Percentiles rank a stretch among this genome's conserved stretches.
phyloP scores from a whole-genome alignment of 352 stramenopile species.

The Globisporangium echinulatum region DNA sequence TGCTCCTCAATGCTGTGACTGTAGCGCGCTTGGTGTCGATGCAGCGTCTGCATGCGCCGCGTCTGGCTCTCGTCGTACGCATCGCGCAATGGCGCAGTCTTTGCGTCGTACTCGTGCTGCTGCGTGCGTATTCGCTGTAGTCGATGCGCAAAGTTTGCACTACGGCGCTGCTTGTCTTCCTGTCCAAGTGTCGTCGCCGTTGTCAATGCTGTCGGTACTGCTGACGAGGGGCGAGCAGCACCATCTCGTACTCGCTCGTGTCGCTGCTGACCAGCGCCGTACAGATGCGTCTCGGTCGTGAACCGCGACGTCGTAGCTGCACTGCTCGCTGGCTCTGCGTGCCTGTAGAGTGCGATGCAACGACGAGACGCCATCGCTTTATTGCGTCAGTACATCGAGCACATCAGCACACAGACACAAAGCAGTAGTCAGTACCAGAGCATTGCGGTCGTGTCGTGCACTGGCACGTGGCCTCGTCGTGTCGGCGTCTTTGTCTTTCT shows the following conservation, averaged over 20 bases:
- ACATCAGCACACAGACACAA: not conserved
- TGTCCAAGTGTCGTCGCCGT: conserved; percentile 18
- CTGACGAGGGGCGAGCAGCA: not conserved
- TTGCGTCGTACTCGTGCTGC: conserved; percentile 28
- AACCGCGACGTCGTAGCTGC: conserved; percentile 14
- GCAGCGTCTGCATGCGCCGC: conserved; percentile 30
- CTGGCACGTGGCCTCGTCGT: conserved; percentile 30
- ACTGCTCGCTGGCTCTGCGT: conserved; percentile 2
- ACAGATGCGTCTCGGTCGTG: conserved; percentile 34
- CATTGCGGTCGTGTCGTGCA: conserved; percentile 28
- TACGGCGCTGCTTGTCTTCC: conserved; percentile 40
- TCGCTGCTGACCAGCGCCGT: conserved; percentile 22
- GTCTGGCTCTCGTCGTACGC: conserved; percentile 23
- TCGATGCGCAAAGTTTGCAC: conserved; percentile 25
- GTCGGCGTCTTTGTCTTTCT: conserved; percentile 34
- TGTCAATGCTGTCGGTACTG: not conserved
- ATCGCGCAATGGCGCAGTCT: conserved; percentile 18
- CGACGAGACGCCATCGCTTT: too few relatives aligned
- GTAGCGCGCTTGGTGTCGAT: conserved; percentile 35
- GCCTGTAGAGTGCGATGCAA: not conserved
- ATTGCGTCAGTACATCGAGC: too few relatives aligned
- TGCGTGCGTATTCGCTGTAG: conserved; percentile 34
- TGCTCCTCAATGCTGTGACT: conserved; percentile 30
- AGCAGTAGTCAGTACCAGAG: conserved; percentile 14
- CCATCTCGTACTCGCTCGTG: not conserved